phyloP scores from a whole-genome alignment of 768 basidiomycete genomes.

The Xanthoconium purpureum region DNA sequence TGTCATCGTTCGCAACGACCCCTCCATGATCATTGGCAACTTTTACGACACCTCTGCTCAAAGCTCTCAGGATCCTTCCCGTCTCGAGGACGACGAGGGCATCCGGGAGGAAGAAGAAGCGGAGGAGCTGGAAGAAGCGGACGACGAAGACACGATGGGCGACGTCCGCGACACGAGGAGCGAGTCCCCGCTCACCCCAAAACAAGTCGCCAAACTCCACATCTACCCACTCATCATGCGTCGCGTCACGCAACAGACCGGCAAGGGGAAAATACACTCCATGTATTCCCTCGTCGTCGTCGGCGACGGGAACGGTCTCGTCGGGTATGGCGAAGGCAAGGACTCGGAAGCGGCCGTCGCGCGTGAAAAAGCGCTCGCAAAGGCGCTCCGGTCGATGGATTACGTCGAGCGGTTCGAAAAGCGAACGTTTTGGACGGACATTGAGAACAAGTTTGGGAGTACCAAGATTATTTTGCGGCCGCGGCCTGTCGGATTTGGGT shows the following conservation, averaged over 20 bases:
- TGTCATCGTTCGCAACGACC: constrained; percentile 67
- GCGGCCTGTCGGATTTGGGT: constrained; percentile 85
- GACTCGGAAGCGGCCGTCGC: constrained; percentile 56
- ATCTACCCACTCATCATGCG: constrained; percentile 43
- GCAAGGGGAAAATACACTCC: constrained; percentile 84
- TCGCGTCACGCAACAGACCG: constrained; percentile 83
- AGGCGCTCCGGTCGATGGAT: constrained; percentile 88
- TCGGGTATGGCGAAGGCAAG: constrained; percentile 83
- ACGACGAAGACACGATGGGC: constrained; percentile 21
- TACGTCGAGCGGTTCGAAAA: constrained; percentile 91
- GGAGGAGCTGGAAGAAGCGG: constrained; percentile 16
- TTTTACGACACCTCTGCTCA: constrained; percentile 23
- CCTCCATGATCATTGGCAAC: constrained; percentile 55
- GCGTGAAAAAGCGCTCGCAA: constrained; percentile 51
- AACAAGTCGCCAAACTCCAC: constrained; percentile 35
- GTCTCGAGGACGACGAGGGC: constrained; percentile 8
- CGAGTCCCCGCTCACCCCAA: constrained; percentile 14
- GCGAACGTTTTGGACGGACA: constrained; percentile 92
- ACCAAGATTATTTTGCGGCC: constrained; percentile 80
- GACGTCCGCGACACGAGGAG: constrained; percentile 15
- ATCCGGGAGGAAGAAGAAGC: constrained; percentile 9
- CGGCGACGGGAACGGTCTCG: constrained; percentile 79
- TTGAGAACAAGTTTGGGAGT: constrained; percentile 79
- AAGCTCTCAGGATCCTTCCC: neutral
- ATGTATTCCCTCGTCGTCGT: constrained; percentile 64